Conservation (phyloP, 176 grass and related monocot genomes). For the Luzula sylvatica region DNA sequence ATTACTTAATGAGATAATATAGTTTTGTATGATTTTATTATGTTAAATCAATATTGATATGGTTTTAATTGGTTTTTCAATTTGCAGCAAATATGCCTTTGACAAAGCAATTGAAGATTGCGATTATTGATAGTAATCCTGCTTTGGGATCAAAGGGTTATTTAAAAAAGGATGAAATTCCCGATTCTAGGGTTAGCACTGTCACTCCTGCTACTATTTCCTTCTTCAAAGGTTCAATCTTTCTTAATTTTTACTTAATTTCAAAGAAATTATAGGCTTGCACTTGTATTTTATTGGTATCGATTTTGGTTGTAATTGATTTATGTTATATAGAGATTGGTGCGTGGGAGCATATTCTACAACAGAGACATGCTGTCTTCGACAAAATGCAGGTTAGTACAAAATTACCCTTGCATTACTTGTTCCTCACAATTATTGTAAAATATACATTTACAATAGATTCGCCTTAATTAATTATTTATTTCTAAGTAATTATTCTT, state of each 20-base stretch:
- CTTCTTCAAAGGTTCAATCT: conserved; percentile 59
- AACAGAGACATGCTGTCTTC: conserved; percentile 93
- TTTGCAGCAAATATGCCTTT: conserved; percentile 48
- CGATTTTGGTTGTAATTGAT: conserved; percentile 14
- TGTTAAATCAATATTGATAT: too few species aligned
- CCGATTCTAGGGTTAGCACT: conserved; percentile 86
- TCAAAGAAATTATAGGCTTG: neutral
- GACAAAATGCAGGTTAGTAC: conserved; percentile 80
- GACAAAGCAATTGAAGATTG: conserved; percentile 65
- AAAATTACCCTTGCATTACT: neutral
- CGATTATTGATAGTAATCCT: conserved; percentile 69
- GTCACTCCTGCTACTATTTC: conserved; percentile 83
- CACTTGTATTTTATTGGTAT: neutral
- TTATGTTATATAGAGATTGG: too few species aligned
- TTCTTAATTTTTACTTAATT: neutral
- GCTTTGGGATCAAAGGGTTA: conserved; percentile 41
- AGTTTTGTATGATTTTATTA: too few species aligned
- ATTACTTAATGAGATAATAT: too few species aligned
- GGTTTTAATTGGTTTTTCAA: too few species aligned
- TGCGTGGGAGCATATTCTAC: conserved; percentile 83
- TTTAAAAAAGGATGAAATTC: conserved; percentile 46
- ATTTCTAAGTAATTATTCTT: conserved; percentile 4
- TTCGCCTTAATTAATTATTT: conserved; percentile 3
- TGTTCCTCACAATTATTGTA: conserved; percentile 11
- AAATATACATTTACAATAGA: too few species aligned